These are phyloP conservation scores for Coemansia furcata DNA, from an alignment of 192 early-diverging fungal genomes.

Conservation along the genomic window DNA sequence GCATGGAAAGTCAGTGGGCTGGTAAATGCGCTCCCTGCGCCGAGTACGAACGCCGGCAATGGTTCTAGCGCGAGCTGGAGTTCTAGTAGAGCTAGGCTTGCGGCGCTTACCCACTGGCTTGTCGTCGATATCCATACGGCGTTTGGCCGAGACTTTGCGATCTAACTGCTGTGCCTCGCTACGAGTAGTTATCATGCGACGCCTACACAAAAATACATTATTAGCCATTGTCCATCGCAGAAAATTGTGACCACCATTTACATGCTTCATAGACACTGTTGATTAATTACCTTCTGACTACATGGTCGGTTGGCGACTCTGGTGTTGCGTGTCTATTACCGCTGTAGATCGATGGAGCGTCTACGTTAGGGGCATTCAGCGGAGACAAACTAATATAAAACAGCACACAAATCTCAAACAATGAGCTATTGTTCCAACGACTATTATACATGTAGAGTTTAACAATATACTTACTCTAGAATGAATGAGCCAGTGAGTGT, in stretches of 20 bases:
- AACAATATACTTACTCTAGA: neutral
- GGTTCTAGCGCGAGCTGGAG: neutral
- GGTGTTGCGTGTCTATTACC: slow-evolving; percentile 5
- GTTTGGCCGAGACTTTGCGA: neutral
- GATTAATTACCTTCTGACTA: slow-evolving; percentile 7
- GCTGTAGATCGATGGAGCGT: neutral
- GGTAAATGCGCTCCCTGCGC: neutral
- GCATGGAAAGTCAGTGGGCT: neutral
- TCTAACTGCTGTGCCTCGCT: neutral
- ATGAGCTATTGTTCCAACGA: neutral
- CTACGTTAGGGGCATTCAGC: neutral
- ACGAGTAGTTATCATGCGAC: neutral
- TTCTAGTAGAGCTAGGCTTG: neutral
- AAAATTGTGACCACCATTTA: too few relatives aligned
- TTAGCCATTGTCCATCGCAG: neutral
- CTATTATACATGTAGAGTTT: neutral
- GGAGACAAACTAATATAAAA: neutral
- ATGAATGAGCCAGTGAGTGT: slow-evolving; percentile 6
- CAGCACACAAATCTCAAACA: neutral
- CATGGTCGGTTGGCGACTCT: slow-evolving; percentile 4
- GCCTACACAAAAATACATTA: slow-evolving; percentile 1
- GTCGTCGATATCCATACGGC: neutral
- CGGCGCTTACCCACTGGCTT: neutral
- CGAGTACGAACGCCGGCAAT: neutral
- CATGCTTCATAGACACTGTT: neutral